Percentiles rank a stretch among this genome's conserved stretches.
These are phyloP conservation scores for Arthrocladium fulminans DNA, from an alignment of 2,329 filamentous ascomycete species.

Conservation along the genomic window DNA sequence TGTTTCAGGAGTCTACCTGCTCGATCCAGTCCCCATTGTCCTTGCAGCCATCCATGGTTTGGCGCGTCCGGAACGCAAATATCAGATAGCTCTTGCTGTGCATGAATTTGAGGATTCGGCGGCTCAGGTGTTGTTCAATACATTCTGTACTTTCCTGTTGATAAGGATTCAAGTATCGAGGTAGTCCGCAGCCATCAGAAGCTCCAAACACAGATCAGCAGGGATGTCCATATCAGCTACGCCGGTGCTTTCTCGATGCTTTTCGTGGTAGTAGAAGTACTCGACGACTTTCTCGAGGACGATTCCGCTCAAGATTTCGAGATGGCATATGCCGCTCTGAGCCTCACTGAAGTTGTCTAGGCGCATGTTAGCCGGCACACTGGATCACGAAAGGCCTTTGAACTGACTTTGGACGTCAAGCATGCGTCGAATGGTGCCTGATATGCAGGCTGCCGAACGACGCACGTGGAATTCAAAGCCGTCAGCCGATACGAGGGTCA, in stretches of 20 bases:
- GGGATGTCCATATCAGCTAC: conserved; percentile 61
- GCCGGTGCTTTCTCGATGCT: conserved; percentile 50
- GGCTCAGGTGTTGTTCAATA: too few relatives aligned
- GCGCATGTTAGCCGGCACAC: neutral
- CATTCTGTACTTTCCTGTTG: neutral
- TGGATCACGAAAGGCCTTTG: neutral
- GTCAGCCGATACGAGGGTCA: conserved; percentile 56
- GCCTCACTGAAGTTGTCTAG: conserved; percentile 56
- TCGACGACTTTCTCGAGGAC: conserved; percentile 62
- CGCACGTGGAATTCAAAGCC: conserved; percentile 57
- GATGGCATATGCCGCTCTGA: conserved; percentile 46
- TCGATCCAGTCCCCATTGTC: neutral
- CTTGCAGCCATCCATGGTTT: neutral
- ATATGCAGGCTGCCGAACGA: conserved; percentile 52
- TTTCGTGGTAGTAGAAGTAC: conserved; percentile 61
- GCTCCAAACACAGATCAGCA: conserved; percentile 54
- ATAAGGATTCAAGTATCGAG: conserved; percentile 37
- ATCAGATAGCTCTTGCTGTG: too few relatives aligned
- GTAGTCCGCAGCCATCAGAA: conserved; percentile 61
- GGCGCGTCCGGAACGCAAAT: neutral
- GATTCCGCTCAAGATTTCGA: conserved; percentile 55
- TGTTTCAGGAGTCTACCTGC: too few relatives aligned
- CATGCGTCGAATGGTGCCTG: conserved; percentile 55
- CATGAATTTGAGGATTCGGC: too few relatives aligned
- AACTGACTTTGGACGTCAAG: conserved; percentile 52